Percentiles rank a stretch among this genome's conserved stretches.
Evolutionary conservation across 2,329 filamentous ascomycete genomes (phyloP).

Genomic region (Colletotrichum shisoi): DNA sequence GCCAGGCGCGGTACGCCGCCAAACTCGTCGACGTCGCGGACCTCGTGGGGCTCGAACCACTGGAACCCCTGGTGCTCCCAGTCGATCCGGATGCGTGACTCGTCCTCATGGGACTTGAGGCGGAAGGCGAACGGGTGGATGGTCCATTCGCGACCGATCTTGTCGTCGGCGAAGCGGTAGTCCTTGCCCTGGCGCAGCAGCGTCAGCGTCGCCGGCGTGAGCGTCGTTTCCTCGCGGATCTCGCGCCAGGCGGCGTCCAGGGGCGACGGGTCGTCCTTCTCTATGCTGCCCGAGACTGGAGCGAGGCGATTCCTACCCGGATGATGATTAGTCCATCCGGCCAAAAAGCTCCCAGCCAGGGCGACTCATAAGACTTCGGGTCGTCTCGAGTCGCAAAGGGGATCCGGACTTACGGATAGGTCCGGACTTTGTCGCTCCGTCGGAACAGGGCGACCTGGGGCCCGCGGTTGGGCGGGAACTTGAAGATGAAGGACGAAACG

Average conservation of each 20-base stretch:
- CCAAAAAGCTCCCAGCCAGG: constrained; percentile 1
- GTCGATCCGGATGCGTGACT: constrained; percentile 61
- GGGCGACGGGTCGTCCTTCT: constrained; percentile 60
- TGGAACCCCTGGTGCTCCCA: constrained; percentile 69
- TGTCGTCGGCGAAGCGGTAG: constrained; percentile 63
- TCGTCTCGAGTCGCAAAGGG: not conserved
- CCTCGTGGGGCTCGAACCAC: constrained; percentile 63
- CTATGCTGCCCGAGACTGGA: constrained; percentile 69
- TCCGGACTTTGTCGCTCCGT: constrained; percentile 65
- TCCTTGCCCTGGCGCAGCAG: constrained; percentile 66
- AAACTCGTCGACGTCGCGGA: constrained; percentile 57
- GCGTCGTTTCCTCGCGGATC: constrained; percentile 67
- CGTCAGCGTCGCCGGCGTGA: constrained; percentile 57
- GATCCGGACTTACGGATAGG: constrained; percentile 61
- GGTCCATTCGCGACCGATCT: constrained; percentile 65
- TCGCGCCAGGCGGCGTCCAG: constrained; percentile 68
- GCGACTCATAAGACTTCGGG: not conserved
- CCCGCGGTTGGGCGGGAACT: constrained; percentile 49
- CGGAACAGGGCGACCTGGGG: constrained; percentile 68
- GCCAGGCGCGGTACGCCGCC: constrained; percentile 65
- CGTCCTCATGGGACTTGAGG: constrained; percentile 53
- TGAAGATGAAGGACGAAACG: constrained; percentile 62
- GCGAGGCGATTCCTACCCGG: constrained; percentile 62
- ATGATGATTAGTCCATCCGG: not conserved
- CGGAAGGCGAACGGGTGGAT: constrained; percentile 69